These are phyloP conservation scores for Nigrospora oryzae DNA, from an alignment of 2,329 filamentous ascomycete genomes.

Conservation along the genomic window DNA sequence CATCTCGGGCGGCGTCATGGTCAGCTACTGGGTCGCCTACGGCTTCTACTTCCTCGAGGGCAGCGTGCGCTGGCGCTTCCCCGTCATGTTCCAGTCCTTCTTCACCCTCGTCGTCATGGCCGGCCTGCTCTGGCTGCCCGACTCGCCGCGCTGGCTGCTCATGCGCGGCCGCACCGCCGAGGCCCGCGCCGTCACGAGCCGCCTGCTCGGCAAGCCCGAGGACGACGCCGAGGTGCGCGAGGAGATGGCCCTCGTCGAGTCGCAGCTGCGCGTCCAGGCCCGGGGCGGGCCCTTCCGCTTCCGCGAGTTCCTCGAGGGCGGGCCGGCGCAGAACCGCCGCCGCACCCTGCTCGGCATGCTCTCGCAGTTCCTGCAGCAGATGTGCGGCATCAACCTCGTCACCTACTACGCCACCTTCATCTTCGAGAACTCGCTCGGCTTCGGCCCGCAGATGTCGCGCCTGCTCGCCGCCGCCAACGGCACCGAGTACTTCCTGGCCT, in stretches of 20 bases:
- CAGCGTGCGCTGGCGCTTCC: constrained; percentile 50
- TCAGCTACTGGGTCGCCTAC: constrained; percentile 53
- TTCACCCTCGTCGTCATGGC: constrained; percentile 50
- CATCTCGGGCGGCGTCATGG: constrained; percentile 47
- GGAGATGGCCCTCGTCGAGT: constrained; percentile 43
- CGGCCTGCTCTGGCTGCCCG: constrained; percentile 43
- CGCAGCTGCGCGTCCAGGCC: constrained; percentile 55
- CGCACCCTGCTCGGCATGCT: background rate
- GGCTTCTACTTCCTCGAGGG: constrained; percentile 44
- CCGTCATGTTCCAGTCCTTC: constrained; percentile 48
- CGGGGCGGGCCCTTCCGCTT: constrained; percentile 46
- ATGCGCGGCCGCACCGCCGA: constrained; percentile 34
- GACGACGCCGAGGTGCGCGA: constrained; percentile 45
- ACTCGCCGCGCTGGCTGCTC: constrained; percentile 39
- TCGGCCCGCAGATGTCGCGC: constrained; percentile 45
- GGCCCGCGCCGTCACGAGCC: constrained; percentile 32
- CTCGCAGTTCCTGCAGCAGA: constrained; percentile 44
- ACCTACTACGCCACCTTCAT: constrained; percentile 40
- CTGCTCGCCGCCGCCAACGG: constrained; percentile 46
- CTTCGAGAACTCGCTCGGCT: constrained; percentile 37
- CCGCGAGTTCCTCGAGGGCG: constrained; percentile 18
- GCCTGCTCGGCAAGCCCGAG: constrained; percentile 26
- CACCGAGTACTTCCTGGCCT: constrained; percentile 41
- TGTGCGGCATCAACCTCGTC: constrained; percentile 31
- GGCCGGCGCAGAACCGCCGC: no score